phyloP scores from a whole-genome alignment of 192 early-diverging fungal species.

The Rhizophagus sp. region DNA sequence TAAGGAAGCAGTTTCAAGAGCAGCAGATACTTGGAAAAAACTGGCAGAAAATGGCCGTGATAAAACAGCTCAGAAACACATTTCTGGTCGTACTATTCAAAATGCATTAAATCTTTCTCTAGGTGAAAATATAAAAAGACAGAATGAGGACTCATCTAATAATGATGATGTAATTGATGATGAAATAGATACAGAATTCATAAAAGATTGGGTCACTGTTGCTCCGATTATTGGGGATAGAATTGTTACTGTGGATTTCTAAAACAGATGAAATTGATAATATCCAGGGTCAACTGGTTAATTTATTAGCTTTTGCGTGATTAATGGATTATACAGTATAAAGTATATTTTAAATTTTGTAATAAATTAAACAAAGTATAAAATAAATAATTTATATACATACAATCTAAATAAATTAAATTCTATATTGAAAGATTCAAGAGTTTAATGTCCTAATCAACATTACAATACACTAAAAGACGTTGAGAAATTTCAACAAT shows the following conservation, averaged over 20 bases:
- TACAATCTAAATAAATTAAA: too few relatives aligned
- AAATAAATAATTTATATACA: too few relatives aligned
- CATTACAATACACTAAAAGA: neutral
- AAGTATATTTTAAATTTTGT: too few relatives aligned
- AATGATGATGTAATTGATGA: constrained; percentile 39
- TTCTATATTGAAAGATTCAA: too few relatives aligned
- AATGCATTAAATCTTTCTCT: constrained; percentile 33
- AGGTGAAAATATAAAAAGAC: constrained; percentile 37
- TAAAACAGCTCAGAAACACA: constrained; percentile 26
- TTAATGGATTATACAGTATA: too few relatives aligned
- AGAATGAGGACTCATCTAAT: constrained; percentile 36
- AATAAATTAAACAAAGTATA: neutral
- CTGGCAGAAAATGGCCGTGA: neutral
- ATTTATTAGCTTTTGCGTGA: too few relatives aligned
- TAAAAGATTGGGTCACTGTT: constrained; percentile 60
- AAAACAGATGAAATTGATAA: neutral
- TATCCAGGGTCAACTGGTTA: neutral
- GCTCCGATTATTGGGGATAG: constrained; percentile 55
- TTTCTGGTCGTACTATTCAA: constrained; percentile 20
- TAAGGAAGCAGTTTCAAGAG: constrained; percentile 25
- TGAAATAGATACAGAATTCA: constrained; percentile 40
- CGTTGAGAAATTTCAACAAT: constrained; percentile 5
- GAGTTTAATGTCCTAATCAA: too few relatives aligned
- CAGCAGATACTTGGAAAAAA: constrained; percentile 21
- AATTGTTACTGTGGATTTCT: constrained; percentile 35